Conservation (phyloP, 768 basidiomycete genomes). For the Coprinellus micaceus region DNA sequence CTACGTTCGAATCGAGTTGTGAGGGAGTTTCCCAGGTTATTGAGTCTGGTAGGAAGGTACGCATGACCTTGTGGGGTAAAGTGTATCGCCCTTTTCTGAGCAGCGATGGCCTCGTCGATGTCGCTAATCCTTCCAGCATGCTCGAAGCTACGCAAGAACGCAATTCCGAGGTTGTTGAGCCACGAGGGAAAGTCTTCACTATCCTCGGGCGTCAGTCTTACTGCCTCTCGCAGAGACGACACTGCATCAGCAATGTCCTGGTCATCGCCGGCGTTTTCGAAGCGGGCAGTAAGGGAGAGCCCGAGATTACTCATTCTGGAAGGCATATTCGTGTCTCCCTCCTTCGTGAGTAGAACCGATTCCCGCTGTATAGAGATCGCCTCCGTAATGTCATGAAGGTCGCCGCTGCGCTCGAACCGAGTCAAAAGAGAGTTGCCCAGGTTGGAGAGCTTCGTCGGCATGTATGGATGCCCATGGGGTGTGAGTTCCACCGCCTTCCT, state of each 20-base stretch:
- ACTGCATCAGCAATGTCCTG: neutral
- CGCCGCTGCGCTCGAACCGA: no score
- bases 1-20: no score
- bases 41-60: constrained; percentile 6
- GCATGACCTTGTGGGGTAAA: constrained; percentile 18
- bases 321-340: constrained; percentile 2
- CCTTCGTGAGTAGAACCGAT: no score
- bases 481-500: no score
- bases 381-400: neutral
- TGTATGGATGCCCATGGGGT: no score
- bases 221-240: neutral
- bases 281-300: constrained; percentile 7
- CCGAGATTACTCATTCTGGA: constrained; percentile 19
- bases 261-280: neutral
- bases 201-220: constrained; percentile 2
- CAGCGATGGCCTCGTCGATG: constrained; percentile 12
- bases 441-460: no score
- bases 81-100: constrained; percentile 17
- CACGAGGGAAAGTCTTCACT: neutral
- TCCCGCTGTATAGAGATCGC: neutral
- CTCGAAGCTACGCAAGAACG: neutral
- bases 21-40: no score
- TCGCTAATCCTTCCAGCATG: neutral
- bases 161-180: neutral
- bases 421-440: no score